Conservation (phyloP, 768 basidiomycete species). For the Trametes meyenii region DNA sequence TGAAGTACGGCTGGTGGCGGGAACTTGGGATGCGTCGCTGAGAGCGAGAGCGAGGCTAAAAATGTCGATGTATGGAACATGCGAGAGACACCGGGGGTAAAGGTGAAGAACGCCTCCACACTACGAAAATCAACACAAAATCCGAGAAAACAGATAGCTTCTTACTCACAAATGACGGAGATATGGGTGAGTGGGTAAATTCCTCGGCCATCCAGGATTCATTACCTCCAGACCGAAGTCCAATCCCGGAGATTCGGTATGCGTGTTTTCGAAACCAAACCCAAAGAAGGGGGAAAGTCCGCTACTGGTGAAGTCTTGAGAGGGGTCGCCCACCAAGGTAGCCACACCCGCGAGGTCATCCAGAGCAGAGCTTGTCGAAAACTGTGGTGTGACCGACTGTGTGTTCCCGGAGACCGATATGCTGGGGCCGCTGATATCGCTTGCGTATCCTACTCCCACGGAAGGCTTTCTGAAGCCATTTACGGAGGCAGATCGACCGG, state of each 20-base stretch:
- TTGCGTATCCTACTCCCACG: not conserved
- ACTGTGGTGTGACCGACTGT: not conserved
- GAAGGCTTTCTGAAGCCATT: not conserved
- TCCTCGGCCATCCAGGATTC: conserved; percentile 54
- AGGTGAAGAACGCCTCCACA: conserved; percentile 78
- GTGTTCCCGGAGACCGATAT: not conserved
- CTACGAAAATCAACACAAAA: conserved; percentile 36
- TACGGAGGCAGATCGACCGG: not conserved
- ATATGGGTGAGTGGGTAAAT: conserved; percentile 63
- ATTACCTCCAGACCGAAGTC: conserved; percentile 25
- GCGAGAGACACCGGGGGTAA: conserved; percentile 72
- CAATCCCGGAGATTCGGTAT: not conserved
- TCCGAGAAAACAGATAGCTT: not conserved
- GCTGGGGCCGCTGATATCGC: too few relatives aligned
- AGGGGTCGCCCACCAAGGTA: conserved; percentile 4
- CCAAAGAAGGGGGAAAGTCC: not conserved
- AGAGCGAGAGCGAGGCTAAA: conserved; percentile 61
- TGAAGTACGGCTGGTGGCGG: conserved; percentile 74
- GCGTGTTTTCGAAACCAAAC: not conserved
- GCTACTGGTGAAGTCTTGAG: not conserved
- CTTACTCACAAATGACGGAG: conserved; percentile 63
- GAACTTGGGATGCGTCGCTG: conserved; percentile 72
- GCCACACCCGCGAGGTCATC: conserved; percentile 24
- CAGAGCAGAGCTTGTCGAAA: not conserved
- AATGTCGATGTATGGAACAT: conserved; percentile 72